phyloP scores from a whole-genome alignment of 768 basidiomycete species.

The Mycena albidolilacea region DNA sequence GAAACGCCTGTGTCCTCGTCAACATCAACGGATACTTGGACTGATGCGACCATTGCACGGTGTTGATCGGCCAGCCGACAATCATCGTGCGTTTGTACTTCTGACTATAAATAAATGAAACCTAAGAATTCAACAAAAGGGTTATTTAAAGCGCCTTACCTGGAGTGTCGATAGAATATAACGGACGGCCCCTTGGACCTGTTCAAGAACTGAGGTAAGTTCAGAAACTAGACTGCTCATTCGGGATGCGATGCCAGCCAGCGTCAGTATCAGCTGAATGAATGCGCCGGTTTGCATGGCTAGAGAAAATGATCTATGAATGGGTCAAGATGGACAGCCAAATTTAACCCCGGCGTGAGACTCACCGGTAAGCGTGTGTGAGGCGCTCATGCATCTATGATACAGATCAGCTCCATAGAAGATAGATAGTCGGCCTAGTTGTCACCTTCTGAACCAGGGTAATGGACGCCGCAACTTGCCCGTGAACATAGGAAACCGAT shows the following conservation, averaged over 20 bases:
- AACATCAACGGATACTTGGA: conserved; percentile 4
- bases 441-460: conserved; percentile 64
- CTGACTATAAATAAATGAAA: conserved; percentile 31
- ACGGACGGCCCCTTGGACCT: conserved; percentile 44
- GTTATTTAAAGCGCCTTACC: conserved; percentile 46
- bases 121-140: not conserved
- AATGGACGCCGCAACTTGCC: conserved; percentile 53
- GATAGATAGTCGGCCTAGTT: not conserved
- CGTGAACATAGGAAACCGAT: conserved; percentile 51
- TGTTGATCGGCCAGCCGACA: conserved; percentile 10
- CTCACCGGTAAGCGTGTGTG: conserved; percentile 70
- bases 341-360: not conserved
- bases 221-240: conserved; percentile 63
- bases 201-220: conserved; percentile 56
- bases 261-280: conserved; percentile 73
- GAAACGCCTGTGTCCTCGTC: conserved; percentile 32
- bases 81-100: not conserved
- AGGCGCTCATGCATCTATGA: conserved; percentile 63
- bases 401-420: conserved; percentile 15
- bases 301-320: conserved; percentile 68
- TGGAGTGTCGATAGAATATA: conserved; percentile 48
- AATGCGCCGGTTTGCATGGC: conserved; percentile 84
- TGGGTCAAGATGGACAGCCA: not conserved
- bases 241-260: conserved; percentile 75
- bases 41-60: not conserved